phyloP scores from a whole-genome alignment of 495 filamentous ascomycete genomes.

The Xylaria grammica region DNA sequence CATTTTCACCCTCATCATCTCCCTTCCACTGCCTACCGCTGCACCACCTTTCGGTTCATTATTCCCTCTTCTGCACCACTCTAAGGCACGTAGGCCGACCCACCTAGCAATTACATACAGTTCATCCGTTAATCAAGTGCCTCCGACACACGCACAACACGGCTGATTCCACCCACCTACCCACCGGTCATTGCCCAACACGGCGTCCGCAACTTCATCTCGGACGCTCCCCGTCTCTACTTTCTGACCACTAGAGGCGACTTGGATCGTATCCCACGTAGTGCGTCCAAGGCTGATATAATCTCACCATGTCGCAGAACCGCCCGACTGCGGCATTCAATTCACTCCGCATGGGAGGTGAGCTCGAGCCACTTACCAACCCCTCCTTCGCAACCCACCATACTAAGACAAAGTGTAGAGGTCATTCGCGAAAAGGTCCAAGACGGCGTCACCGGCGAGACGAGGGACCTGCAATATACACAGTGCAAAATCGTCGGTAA shows the following conservation, averaged over 20 bases:
- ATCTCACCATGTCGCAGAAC: constrained; percentile 53
- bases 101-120: constrained; percentile 28
- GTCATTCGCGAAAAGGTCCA: constrained; percentile 98
- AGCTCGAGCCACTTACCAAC: constrained; percentile 32
- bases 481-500: constrained; percentile 99
- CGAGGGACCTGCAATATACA: constrained; percentile 94
- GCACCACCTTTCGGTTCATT: constrained; percentile 8
- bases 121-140: constrained; percentile 37
- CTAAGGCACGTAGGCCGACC: constrained; percentile 24
- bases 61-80: constrained; percentile 7
- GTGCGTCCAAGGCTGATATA: constrained; percentile 33
- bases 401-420: constrained; percentile 61
- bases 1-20: constrained; percentile 3
- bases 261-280: constrained; percentile 32
- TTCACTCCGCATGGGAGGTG: constrained; percentile 60
- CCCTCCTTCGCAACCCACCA: constrained; percentile 11
- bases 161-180: constrained; percentile 32
- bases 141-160: constrained; percentile 31
- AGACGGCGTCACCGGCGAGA: constrained; percentile 95
- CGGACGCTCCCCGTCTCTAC: constrained; percentile 33
- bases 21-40: constrained; percentile 8
- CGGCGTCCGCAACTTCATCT: constrained; percentile 44
- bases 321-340: constrained; percentile 58
- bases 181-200: constrained; percentile 54
- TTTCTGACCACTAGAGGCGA: constrained; percentile 43